Percentiles rank a stretch among this genome's conserved stretches.
Conservation (phyloP, 2,329 filamentous ascomycete species). For the Cladosporium sp. region DNA sequence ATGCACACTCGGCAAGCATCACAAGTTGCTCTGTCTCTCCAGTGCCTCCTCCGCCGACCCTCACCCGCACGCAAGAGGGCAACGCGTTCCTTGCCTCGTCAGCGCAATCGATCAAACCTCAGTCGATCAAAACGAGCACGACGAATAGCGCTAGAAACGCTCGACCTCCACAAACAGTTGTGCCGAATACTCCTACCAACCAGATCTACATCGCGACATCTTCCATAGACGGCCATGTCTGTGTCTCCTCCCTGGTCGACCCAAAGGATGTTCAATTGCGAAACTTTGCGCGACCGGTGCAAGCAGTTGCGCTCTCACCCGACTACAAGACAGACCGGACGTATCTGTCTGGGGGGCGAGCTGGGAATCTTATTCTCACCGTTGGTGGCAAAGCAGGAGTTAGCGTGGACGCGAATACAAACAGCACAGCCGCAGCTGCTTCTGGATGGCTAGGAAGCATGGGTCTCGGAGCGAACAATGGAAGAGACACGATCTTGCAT, state of each 20-base stretch:
- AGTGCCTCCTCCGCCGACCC: conserved; percentile 58
- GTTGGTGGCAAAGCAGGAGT: conserved; percentile 73
- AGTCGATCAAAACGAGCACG: background rate
- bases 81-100: conserved; percentile 3
- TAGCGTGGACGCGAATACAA: conserved; percentile 80
- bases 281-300: conserved; percentile 90
- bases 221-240: conserved; percentile 94
- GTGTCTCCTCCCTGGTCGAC: conserved; percentile 81
- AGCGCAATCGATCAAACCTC: background rate
- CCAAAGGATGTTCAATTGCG: conserved; percentile 84
- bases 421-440: conserved; percentile 76
- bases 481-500: conserved; percentile 82
- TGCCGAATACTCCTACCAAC: conserved; percentile 77
- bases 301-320: conserved; percentile 88
- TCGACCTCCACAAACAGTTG: conserved; percentile 34
- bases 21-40: conserved; percentile 89
- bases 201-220: conserved; percentile 91
- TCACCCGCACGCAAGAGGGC: conserved; percentile 26
- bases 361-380: conserved; percentile 83
- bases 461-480: conserved; percentile 68
- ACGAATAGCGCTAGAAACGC: conserved; percentile 1
- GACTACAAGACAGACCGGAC: conserved; percentile 86
- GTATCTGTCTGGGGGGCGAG: conserved; percentile 86
- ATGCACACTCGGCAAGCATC: conserved; percentile 87
- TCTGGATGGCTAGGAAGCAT: conserved; percentile 83